These are phyloP conservation scores for Alternaria novae-zelandiae DNA, from an alignment of 2,329 filamentous ascomycete genomes.

Conservation along the genomic window DNA sequence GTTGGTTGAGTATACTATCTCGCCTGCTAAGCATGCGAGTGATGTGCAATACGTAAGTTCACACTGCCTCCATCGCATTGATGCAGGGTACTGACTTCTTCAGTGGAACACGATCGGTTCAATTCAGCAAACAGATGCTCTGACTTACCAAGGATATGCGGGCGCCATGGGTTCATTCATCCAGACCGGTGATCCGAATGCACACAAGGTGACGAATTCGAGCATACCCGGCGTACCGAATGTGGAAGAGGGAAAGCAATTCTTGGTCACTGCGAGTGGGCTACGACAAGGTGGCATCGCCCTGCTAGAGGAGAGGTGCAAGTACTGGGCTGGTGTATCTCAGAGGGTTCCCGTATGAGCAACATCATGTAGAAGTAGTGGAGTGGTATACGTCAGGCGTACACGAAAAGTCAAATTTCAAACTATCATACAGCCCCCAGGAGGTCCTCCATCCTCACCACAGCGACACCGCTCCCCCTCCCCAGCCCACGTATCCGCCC, in stretches of 20 bases:
- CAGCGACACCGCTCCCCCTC: neutral
- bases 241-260: conserved; percentile 55
- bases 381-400: neutral
- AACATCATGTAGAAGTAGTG: neutral
- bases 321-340: conserved; percentile 60
- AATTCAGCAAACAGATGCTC: conserved; percentile 59
- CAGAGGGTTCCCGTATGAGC: conserved; percentile 54
- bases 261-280: conserved; percentile 57
- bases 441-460: neutral
- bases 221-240: conserved; percentile 55
- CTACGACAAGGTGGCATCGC: conserved; percentile 51
- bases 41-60: conserved; percentile 58
- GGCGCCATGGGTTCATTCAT: conserved; percentile 68
- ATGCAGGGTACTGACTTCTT: conserved; percentile 2
- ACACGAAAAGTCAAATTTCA: neutral
- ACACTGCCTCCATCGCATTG: neutral
- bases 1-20: conserved; percentile 66
- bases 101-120: conserved; percentile 63
- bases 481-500: neutral
- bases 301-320: conserved; percentile 57
- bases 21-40: conserved; percentile 64
- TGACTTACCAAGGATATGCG: conserved; percentile 63
- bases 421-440: neutral
- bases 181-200: conserved; percentile 64
- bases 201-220: conserved; percentile 59